Conservation (phyloP, 2,329 filamentous ascomycete genomes). For the Myriangium duriaei region DNA sequence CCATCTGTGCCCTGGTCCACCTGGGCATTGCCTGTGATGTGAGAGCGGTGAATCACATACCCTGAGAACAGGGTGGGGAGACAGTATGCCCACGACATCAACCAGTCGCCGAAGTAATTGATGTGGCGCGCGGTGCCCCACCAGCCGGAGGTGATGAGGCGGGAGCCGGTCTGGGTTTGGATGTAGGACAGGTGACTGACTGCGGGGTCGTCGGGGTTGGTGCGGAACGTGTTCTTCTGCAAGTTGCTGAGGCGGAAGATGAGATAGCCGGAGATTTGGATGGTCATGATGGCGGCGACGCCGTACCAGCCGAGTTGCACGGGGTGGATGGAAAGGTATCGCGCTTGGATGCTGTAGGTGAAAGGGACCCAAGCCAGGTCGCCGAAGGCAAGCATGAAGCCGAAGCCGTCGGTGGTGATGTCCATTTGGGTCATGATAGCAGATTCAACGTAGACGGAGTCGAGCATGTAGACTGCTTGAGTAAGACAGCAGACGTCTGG, state of each 20-base stretch:
- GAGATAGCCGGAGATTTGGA: constrained; percentile 64
- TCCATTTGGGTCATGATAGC: constrained; percentile 90
- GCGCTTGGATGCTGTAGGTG: constrained; percentile 69
- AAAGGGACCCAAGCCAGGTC: constrained; percentile 91
- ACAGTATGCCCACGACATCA: constrained; percentile 83
- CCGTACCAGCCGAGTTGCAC: constrained; percentile 61
- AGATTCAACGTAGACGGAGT: constrained; percentile 76
- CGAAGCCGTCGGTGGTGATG: constrained; percentile 84
- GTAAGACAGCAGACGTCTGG: constrained; percentile 57
- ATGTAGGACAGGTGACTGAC: constrained; percentile 74
- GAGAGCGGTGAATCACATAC: constrained; percentile 55
- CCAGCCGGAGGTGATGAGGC: constrained; percentile 76
- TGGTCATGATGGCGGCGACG: constrained; percentile 49
- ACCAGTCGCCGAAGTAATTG: constrained; percentile 93
- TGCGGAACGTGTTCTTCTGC: constrained; percentile 91
- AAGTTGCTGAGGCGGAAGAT: constrained; percentile 92
- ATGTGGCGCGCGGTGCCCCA: constrained; percentile 88
- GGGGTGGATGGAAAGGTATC: constrained; percentile 75
- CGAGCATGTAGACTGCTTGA: constrained; percentile 72
- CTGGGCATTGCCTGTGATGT: constrained; percentile 48
- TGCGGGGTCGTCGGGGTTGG: constrained; percentile 65
- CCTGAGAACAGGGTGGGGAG: constrained; percentile 77
- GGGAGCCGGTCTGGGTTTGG: constrained; percentile 68
- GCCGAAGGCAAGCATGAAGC: constrained; percentile 87
- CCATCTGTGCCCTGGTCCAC: constrained; percentile 28